These are phyloP conservation scores for Triangularia setosa DNA, from an alignment of 2,329 filamentous ascomycete species.

Conservation along the genomic window DNA sequence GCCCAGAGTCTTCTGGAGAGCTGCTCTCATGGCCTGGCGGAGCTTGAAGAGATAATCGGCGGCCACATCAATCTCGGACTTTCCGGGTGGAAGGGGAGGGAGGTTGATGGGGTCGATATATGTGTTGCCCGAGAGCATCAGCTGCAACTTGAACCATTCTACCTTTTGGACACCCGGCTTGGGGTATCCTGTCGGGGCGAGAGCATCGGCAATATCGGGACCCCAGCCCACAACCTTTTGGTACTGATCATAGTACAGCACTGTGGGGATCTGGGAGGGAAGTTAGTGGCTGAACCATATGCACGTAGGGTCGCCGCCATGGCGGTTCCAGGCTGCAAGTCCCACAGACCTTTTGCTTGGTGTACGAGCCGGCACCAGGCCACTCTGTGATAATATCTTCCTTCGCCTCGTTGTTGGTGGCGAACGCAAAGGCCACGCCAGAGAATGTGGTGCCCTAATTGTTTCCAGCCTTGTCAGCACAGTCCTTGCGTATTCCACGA, in stretches of 20 bases:
- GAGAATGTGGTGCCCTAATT: constrained; percentile 91
- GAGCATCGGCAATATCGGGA: constrained; percentile 92
- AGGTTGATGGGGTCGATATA: constrained; percentile 99
- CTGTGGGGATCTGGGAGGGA: constrained; percentile 76
- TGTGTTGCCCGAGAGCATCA: constrained; percentile 97
- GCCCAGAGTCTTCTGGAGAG: constrained; percentile 91
- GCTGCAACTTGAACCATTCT: constrained; percentile 99
- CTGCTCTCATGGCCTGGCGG: constrained; percentile 91
- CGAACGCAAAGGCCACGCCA: constrained; percentile 93
- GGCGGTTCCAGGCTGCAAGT: neutral
- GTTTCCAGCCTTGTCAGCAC: constrained; percentile 23
- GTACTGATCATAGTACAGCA: constrained; percentile 99
- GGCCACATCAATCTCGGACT: constrained; percentile 98
- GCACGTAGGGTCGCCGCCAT: neutral
- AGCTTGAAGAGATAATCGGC: constrained; percentile 99
- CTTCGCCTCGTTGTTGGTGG: constrained; percentile 94
- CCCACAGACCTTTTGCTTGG: constrained; percentile 84
- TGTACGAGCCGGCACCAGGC: constrained; percentile 95
- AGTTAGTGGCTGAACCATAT: constrained; percentile 1
- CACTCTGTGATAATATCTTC: constrained; percentile 99
- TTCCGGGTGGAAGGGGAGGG: constrained; percentile 91
- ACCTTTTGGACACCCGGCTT: constrained; percentile 98
- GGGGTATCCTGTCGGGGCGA: constrained; percentile 94
- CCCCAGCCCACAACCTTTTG: constrained; percentile 99
- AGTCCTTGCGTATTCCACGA: too few species aligned